Evolutionary conservation across 768 basidiomycete species (phyloP).

Genomic region (Rickenella mellea): DNA sequence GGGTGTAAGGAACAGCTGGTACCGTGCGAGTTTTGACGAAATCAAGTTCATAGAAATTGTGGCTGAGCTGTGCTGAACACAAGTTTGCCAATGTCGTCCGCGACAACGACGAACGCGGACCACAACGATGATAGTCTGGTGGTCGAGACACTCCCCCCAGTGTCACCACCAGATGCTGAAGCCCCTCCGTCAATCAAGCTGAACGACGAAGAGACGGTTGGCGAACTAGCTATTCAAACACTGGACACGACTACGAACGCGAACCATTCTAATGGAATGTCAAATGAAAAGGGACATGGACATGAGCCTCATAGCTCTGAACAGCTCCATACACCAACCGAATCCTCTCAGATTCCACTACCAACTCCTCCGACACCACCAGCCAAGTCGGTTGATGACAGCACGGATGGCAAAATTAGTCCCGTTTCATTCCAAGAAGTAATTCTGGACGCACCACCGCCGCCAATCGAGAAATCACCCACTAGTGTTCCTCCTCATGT

Average conservation of each 20-base stretch:
- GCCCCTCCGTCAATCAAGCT: background rate
- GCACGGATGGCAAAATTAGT: background rate
- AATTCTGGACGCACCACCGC: background rate
- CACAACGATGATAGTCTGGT: background rate
- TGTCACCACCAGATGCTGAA: background rate
- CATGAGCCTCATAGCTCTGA: too few relatives aligned
- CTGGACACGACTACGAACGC: background rate
- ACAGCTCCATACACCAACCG: background rate
- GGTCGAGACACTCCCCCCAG: background rate
- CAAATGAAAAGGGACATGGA: too few relatives aligned
- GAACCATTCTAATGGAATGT: background rate
- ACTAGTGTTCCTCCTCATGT: background rate
- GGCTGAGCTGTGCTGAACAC: background rate
- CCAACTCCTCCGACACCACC: background rate
- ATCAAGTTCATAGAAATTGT: background rate
- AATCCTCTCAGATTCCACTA: background rate
- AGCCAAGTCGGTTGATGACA: background rate
- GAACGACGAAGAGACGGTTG: background rate
- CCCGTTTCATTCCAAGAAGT: conserved; percentile 1
- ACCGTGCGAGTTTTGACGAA: background rate
- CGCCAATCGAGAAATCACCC: background rate
- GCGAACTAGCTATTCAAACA: background rate
- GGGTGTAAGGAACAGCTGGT: background rate
- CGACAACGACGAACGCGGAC: background rate
- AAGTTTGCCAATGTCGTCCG: background rate